Conservation (phyloP, 1,284 basidiomycete species). For the Ustilago lituana region DNA sequence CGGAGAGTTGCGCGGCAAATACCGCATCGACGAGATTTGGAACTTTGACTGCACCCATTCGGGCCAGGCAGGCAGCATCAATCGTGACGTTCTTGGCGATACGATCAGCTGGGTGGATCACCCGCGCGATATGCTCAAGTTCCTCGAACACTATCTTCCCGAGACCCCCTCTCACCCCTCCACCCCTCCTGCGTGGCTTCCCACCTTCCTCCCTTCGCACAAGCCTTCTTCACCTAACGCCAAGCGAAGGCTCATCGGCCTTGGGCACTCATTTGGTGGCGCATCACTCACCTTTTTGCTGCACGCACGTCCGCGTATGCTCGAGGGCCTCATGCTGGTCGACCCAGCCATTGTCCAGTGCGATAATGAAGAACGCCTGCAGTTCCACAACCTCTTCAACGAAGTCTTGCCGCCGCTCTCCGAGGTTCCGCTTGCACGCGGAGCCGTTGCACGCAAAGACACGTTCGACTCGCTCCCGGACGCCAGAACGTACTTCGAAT, state of each 20-base stretch:
- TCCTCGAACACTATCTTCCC: conserved; percentile 75
- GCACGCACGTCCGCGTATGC: conserved; percentile 75
- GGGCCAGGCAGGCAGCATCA: conserved; percentile 78
- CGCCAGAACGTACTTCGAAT: conserved; percentile 69
- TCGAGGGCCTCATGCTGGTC: conserved; percentile 78
- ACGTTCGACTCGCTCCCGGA: conserved; percentile 71
- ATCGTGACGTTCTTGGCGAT: conserved; percentile 72
- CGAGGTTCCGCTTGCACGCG: conserved; percentile 63
- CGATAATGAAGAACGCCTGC: conserved; percentile 26
- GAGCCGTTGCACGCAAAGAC: conserved; percentile 75
- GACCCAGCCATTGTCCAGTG: conserved; percentile 77
- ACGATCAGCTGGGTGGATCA: conserved; percentile 78
- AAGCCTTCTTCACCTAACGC: conserved; percentile 20
- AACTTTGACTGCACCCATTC: conserved; percentile 80
- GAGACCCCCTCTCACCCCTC: conserved; percentile 7
- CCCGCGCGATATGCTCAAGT: conserved; percentile 78
- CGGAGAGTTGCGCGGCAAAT: conserved; percentile 15
- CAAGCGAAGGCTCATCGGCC: conserved; percentile 71
- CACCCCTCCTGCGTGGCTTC: conserved; percentile 33
- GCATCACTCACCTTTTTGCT: conserved; percentile 72
- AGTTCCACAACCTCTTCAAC: conserved; percentile 20
- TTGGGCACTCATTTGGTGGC: conserved; percentile 79
- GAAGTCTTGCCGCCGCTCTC: conserved; percentile 6
- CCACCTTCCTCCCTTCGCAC: conserved; percentile 37
- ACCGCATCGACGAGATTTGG: conserved; percentile 79